Evolutionary conservation across 1,139 yeast genomes (phyloP).

Genomic region (Yamadazyma sp.): DNA sequence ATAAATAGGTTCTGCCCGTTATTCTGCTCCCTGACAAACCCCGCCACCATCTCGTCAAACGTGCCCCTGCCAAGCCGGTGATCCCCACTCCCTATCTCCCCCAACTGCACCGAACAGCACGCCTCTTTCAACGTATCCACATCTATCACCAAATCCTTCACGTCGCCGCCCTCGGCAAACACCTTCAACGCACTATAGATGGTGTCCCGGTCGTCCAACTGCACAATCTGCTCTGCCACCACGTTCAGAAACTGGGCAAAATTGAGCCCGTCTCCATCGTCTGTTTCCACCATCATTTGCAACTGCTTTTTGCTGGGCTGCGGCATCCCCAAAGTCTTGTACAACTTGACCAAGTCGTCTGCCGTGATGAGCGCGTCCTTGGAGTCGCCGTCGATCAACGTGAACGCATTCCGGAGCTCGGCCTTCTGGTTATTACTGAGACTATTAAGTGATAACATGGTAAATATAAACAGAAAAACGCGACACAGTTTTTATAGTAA

Average conservation of each 20-base stretch:
- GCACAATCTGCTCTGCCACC: constrained; percentile 60
- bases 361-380: constrained; percentile 67
- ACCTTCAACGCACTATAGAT: constrained; percentile 62
- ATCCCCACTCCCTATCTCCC: constrained; percentile 46
- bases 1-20: constrained; percentile 57
- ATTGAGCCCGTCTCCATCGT: constrained; percentile 41
- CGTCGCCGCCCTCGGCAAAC: constrained; percentile 40
- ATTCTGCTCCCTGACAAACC: constrained; percentile 57
- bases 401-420: constrained; percentile 49
- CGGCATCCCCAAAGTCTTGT: constrained; percentile 48
- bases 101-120: constrained; percentile 46
- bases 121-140: constrained; percentile 51
- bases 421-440: constrained; percentile 42
- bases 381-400: constrained; percentile 76
- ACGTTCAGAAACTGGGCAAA: constrained; percentile 71
- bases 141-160: constrained; percentile 42
- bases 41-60: constrained; percentile 52
- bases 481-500: constrained; percentile 4
- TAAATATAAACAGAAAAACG: constrained; percentile 2
- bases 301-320: constrained; percentile 46
- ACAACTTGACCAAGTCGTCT: constrained; percentile 58
- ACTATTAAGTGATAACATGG: constrained; percentile 34
- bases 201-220: constrained; percentile 61
- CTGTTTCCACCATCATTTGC: constrained; percentile 43
- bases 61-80: constrained; percentile 54